Conservation (phyloP, 805 yeast species). For the Ogataea trehaloabstinens region DNA sequence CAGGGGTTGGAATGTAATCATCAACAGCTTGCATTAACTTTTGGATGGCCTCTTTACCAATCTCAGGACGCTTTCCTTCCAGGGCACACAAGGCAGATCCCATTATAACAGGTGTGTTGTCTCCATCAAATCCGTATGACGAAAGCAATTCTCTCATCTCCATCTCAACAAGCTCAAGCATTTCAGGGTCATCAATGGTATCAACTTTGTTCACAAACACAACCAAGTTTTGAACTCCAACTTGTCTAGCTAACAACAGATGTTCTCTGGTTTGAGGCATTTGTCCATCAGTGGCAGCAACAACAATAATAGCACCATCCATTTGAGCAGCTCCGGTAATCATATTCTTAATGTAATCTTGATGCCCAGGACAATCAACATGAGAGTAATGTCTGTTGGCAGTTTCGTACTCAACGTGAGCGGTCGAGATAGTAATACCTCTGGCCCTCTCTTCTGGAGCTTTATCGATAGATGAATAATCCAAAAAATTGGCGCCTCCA, state of each 20-base stretch:
- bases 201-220: slow-evolving; percentile 98
- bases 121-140: slow-evolving; percentile 96
- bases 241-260: slow-evolving; percentile 96
- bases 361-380: slow-evolving; percentile 98
- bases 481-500: slow-evolving; percentile 93
- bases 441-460: slow-evolving; percentile 99
- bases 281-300: slow-evolving; percentile 98
- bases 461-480: slow-evolving; percentile 89
- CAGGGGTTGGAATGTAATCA: slow-evolving; percentile 92
- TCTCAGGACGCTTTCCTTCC: slow-evolving; percentile 83
- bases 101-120: slow-evolving; percentile 95
- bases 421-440: slow-evolving; percentile 97
- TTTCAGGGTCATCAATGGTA: slow-evolving; percentile 96
- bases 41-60: slow-evolving; percentile 81
- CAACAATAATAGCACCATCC: slow-evolving; percentile 99
- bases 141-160: slow-evolving; percentile 96
- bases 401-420: slow-evolving; percentile 97
- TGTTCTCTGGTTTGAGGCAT: slow-evolving; percentile 99
- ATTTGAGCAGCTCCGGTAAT: slow-evolving; percentile 99
- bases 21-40: slow-evolving; percentile 91
- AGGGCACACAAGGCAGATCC: slow-evolving; percentile 98
- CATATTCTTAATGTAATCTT: slow-evolving; percentile 98
- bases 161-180: slow-evolving; percentile 99
- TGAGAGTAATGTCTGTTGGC: slow-evolving; percentile 94
- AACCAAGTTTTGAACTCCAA: slow-evolving; percentile 96